Base-by-base conservation (phyloP, 2,329 filamentous ascomycete genomes). In the Paraphaeosphaeria minitans region DNA sequence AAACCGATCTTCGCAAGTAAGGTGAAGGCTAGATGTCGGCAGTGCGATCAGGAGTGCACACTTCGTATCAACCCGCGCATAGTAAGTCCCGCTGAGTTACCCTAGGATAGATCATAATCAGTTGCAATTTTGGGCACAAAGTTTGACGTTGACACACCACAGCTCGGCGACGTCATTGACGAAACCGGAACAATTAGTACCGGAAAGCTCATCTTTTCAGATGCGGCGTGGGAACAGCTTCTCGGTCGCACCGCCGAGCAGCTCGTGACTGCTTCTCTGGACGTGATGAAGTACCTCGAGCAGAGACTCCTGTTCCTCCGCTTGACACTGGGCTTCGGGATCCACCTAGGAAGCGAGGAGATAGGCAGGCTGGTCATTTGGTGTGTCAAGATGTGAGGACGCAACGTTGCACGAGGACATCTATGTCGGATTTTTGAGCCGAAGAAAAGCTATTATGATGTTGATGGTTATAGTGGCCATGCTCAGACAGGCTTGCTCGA, bases 261-360 rank as follows among this genome's bases (percentile, higher is more conserved):
- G 48, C 64, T 86, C 74, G 80, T 81, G 2, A 60, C 58, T 9
- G 67, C 75, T 22, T 59, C 73, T 13, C 58, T 69, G 0, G 77
- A 81, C 13, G 75, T 77, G 19, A 60, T 86, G n/a, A 75, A 75
- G 55, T 76, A 78, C 45, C 68, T 87, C 5, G 83, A 87, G 63
- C 79, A 83, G 61, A 75, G 82, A 4, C 65, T 87, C 49, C 54
- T 82, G 14, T 86, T 82, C 61, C 71, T 84, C 50, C 78, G 85
- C 16, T 65, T 86, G 9, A 85, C 81, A 16, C 62, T 88, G 64
- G 78, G 82, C 5, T 85, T 88, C 67, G 85, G 83, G 1, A 84
- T 85, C 82, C 78, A 77, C 19, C 70, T 77, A 21, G 68, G 72
- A 9, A 66, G 66, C 55, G 75, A 59, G 63, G 69, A 63, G 49